Conservation (phyloP, 805 yeast genomes). For the Candida sakaeoensis region DNA sequence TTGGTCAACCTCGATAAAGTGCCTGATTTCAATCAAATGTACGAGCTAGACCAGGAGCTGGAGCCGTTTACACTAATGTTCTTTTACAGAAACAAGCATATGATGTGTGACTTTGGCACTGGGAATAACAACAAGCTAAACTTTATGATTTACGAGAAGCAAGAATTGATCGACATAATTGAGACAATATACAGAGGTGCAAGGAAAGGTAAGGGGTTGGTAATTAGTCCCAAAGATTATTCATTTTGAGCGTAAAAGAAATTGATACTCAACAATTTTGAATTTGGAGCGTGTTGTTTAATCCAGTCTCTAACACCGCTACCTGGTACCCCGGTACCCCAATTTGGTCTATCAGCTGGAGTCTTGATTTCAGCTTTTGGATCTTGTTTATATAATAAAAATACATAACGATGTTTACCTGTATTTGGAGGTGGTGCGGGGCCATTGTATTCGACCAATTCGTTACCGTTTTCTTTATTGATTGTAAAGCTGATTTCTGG, state of each 20-base stretch:
- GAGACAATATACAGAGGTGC: slow-evolving; percentile 93
- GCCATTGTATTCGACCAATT: slow-evolving; percentile 60
- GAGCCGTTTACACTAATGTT: slow-evolving; percentile 94
- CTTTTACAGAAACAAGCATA: slow-evolving; percentile 87
- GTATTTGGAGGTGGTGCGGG: slow-evolving; percentile 91
- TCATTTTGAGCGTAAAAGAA: slow-evolving; percentile 77
- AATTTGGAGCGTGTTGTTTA: slow-evolving; percentile 49
- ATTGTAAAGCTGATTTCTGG: slow-evolving; percentile 21
- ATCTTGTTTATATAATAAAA: slow-evolving; percentile 68
- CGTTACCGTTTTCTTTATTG: slow-evolving; percentile 34
- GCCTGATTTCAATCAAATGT: slow-evolving; percentile 85
- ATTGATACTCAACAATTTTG: slow-evolving; percentile 67
- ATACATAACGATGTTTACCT: slow-evolving; percentile 84
- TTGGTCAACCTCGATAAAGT: slow-evolving; percentile 87
- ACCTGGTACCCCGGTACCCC: slow-evolving; percentile 87
- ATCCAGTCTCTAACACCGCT: slow-evolving; percentile 78
- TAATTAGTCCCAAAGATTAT: slow-evolving; percentile 72
- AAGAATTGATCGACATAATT: slow-evolving; percentile 85
- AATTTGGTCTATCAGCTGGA: slow-evolving; percentile 57
- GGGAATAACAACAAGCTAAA: slow-evolving; percentile 95
- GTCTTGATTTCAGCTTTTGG: slow-evolving; percentile 39
- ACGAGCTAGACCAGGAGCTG: slow-evolving; percentile 55
- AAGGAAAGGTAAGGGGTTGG: slow-evolving; percentile 86
- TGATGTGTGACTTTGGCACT: slow-evolving; percentile 98
- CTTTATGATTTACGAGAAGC: slow-evolving; percentile 69